Percentiles rank a stretch among this genome's conserved stretches.
phyloP scores from a whole-genome alignment of 257 asterid species.

The Ligustrum vulgare region DNA sequence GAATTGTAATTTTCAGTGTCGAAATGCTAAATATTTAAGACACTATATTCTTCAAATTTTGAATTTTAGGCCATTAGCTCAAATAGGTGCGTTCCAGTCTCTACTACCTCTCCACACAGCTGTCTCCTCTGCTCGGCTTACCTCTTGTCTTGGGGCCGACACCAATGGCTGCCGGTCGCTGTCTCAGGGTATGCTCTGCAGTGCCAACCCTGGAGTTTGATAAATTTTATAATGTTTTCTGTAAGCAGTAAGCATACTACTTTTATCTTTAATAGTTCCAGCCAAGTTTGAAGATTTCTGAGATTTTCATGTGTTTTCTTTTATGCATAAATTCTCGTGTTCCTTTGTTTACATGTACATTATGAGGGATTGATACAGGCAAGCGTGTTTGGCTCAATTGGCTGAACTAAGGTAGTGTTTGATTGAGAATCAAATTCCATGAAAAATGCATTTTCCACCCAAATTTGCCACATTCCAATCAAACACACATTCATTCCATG shows the following conservation, averaged over 20 bases:
- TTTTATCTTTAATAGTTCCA: constrained; percentile 20
- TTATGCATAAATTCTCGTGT: neutral
- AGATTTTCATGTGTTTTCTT: neutral
- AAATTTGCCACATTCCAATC: too few species aligned
- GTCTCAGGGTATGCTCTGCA: constrained; percentile 99
- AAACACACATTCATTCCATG: too few species aligned
- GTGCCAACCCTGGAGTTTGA: constrained; percentile 99
- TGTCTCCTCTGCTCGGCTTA: constrained; percentile 80
- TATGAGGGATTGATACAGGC: neutral
- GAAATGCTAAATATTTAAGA: neutral
- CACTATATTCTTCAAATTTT: neutral
- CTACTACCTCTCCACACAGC: constrained; percentile 78
- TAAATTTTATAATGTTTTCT: constrained; percentile 55
- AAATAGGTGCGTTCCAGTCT: constrained; percentile 67
- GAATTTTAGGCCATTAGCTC: constrained; percentile 42
- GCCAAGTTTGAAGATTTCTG: neutral
- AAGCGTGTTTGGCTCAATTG: too few species aligned
- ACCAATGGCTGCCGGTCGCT: constrained; percentile 78
- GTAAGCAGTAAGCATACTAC: constrained; percentile 64
- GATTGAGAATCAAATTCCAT: too few species aligned
- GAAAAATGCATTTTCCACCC: too few species aligned
- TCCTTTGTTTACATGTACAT: neutral
- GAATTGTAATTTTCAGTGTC: neutral
- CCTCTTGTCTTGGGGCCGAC: constrained; percentile 76
- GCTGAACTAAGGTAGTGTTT: too few species aligned